A percentile compares a stretch with the other conserved stretches of the same genome.
These are phyloP conservation scores for Kodamaea lidongshanica DNA, from an alignment of 805 yeast genomes.

Conservation along the genomic window DNA sequence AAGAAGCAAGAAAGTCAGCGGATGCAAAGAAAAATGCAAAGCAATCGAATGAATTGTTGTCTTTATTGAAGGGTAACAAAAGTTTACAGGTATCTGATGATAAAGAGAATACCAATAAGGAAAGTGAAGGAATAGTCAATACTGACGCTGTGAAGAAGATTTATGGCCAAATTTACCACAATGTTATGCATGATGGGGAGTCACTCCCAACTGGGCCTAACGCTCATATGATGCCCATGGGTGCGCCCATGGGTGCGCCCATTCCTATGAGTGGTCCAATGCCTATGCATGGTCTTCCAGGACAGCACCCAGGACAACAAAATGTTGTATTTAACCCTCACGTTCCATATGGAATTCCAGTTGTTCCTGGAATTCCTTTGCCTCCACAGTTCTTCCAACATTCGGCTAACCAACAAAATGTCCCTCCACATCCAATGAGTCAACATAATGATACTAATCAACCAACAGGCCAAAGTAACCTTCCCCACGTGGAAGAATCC, in stretches of 20 bases:
- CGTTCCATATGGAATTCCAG: conserved; percentile 15
- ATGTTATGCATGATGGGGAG: conserved; percentile 36
- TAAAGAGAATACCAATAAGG: conserved; percentile 10
- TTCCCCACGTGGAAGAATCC: neutral
- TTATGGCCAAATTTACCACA: conserved; percentile 38
- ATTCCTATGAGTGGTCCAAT: conserved; percentile 6
- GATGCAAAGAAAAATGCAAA: conserved; percentile 14
- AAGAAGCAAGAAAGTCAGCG: conserved; percentile 5
- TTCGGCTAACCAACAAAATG: conserved; percentile 8
- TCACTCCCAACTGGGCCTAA: neutral
- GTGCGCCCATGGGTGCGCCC: conserved; percentile 7
- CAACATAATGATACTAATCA: too few species aligned
- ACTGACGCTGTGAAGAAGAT: conserved; percentile 34
- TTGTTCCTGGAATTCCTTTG: conserved; percentile 33
- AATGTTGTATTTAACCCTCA: conserved; percentile 2
- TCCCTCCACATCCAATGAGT: too few species aligned
- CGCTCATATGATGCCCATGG: conserved; percentile 6
- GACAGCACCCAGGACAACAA: conserved; percentile 2
- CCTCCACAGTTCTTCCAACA: conserved; percentile 30
- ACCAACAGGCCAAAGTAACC: too few species aligned
- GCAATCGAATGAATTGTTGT: conserved; percentile 26
- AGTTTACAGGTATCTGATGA: conserved; percentile 6
- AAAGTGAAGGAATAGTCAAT: conserved; percentile 14
- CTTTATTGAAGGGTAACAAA: conserved; percentile 19
- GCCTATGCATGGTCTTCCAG: conserved; percentile 7